Base-by-base conservation (phyloP, 805 yeast species). In the Saccharomycopsis sp. region DNA sequence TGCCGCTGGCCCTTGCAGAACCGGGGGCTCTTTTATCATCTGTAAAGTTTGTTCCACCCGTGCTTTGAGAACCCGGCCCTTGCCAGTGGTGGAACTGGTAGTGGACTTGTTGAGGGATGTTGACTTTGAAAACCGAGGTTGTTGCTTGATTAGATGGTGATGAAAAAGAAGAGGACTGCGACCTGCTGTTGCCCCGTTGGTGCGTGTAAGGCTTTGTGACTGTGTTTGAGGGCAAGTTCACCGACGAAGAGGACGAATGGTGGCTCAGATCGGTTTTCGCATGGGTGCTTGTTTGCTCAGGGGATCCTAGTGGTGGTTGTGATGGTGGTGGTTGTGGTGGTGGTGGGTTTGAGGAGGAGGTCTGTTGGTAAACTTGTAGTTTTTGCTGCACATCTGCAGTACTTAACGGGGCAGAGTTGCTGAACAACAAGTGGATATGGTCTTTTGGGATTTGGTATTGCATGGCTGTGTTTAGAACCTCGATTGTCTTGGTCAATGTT, bases 381-480 rank as follows among this genome's bases (percentile, higher is more conserved):
- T n/a, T n/a, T n/a, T n/a, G n/a, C n/a, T n/a, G n/a, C n/a, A n/a
- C n/a, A n/a, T n/a, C n/a, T n/a, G n/a, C n/a, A n/a, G n/a, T n/a
- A n/a, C n/a, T n/a, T n/a, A n/a, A n/a, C n/a, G n/a, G n/a, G n/a
- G n/a, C n/a, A 13, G 35, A 22, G 41, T 54, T 36, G n/a, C 39
- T 63, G 49, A 83, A 77, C 52, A 85, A 56, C n/a, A 64, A 50
- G 0, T 89, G 81, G 9, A 87, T 75, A 45, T 77, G 55, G 36
- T 69, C 58, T 1, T 77, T 65, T 0, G 95, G 92, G 2, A 88
- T 63, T 13, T 78, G 77, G n/a, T 77, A 70, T 15, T 62, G 62
- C 5, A 72, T 53, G 0, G 94, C 89, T 12, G 66, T 61, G 45
- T 74, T 73, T 36, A 88, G 53, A n/a, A 87, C 64, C 38, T 79